Percentiles rank a stretch among this genome's conserved stretches.
phyloP scores from a whole-genome alignment of 495 filamentous ascomycete species.

The Podospora fimiseda region DNA sequence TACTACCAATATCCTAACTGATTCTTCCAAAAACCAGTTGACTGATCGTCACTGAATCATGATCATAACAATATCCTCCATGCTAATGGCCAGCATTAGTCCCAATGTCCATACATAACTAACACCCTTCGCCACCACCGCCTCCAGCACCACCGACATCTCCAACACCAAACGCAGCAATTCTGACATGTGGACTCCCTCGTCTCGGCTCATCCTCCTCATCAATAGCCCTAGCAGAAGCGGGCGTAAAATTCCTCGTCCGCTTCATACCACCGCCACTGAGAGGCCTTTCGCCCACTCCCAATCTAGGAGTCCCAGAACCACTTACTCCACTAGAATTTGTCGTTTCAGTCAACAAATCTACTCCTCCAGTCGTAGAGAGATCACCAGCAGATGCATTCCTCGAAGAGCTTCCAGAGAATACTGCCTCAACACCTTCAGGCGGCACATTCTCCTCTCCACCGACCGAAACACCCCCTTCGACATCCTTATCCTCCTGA shows the following conservation, averaged over 20 bases:
- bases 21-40: too few relatives aligned
- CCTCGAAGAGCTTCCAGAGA: neutral
- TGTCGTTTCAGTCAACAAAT: neutral
- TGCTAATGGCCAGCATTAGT: too few relatives aligned
- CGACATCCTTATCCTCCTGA: neutral
- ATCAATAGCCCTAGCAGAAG: constrained; percentile 35
- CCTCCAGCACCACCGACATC: neutral
- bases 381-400: neutral
- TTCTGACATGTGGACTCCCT: constrained; percentile 24
- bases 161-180: constrained; percentile 6
- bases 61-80: too few relatives aligned
- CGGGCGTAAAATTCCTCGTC: constrained; percentile 39
- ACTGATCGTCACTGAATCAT: too few relatives aligned
- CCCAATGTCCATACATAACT: too few relatives aligned
- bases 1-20: too few relatives aligned
- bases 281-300: too few relatives aligned
- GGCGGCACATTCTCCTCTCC: neutral
- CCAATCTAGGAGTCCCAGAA: too few relatives aligned
- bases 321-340: neutral
- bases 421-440: neutral
- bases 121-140: neutral
- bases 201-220: constrained; percentile 33
- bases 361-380: neutral
- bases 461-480: too few relatives aligned
- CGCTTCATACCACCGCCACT: constrained; percentile 30